A percentile compares a stretch with the other conserved stretches of the same genome.
phyloP scores from a whole-genome alignment of 257 asterid genomes.

The Gentiana dahurica region DNA sequence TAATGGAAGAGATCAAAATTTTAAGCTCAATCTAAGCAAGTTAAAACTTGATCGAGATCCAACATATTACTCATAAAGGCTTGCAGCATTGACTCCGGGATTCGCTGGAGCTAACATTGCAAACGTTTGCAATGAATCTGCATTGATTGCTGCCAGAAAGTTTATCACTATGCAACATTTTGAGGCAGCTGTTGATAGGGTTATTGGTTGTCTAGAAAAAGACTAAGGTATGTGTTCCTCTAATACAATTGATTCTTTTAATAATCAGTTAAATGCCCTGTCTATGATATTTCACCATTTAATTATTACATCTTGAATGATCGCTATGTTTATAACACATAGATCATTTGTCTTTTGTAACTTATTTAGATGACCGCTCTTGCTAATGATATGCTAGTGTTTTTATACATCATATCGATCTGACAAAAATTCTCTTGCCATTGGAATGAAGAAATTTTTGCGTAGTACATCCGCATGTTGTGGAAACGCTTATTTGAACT shows the following conservation, averaged over 20 bases:
- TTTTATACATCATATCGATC: too few species aligned
- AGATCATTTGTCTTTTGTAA: too few species aligned
- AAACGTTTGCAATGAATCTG: slow-evolving; percentile 92
- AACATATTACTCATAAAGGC: slow-evolving; percentile 65
- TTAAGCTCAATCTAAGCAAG: slow-evolving; percentile 53
- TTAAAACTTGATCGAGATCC: slow-evolving; percentile 76
- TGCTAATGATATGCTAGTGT: too few species aligned
- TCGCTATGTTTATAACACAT: too few species aligned
- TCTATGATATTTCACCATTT: too few species aligned
- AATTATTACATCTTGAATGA: too few species aligned
- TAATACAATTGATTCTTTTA: background rate
- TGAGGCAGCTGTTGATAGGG: slow-evolving; percentile 85
- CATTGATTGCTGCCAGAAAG: slow-evolving; percentile 73
- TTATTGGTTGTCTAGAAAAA: slow-evolving; percentile 93
- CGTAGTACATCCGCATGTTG: too few species aligned
- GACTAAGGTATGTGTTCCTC: slow-evolving; percentile 38
- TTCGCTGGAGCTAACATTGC: slow-evolving; percentile 97
- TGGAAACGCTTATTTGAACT: too few species aligned
- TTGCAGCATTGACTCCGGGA: slow-evolving; percentile 94
- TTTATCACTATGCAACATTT: slow-evolving; percentile 60
- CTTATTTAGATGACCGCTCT: too few species aligned
- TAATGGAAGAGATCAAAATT: slow-evolving; percentile 85
- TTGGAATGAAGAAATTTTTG: too few species aligned
- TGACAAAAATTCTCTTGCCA: too few species aligned
- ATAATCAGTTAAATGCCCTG: too few species aligned